Conservation (phyloP, 2,329 filamentous ascomycete species). For the Penicillium vulpinum region DNA sequence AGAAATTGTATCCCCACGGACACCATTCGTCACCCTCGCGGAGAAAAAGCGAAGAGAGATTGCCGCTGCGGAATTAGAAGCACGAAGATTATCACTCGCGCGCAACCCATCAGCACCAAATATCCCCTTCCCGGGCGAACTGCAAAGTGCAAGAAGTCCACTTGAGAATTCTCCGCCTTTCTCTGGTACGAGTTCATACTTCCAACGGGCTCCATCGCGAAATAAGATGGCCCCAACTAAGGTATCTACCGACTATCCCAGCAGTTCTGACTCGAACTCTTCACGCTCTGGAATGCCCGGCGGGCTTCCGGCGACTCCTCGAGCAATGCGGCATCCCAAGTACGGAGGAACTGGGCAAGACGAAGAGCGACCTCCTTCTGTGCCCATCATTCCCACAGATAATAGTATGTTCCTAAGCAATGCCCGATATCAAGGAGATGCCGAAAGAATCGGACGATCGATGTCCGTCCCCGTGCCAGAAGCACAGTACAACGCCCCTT, state of each 20-base stretch:
- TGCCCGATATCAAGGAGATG: conserved; percentile 40
- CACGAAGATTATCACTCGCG: conserved; percentile 79
- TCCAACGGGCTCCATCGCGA: conserved; percentile 34
- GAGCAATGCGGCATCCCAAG: conserved; percentile 80
- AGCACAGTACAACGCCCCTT: conserved; percentile 18
- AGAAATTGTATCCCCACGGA: conserved; percentile 23
- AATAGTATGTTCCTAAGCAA: conserved; percentile 39
- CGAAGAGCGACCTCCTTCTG: conserved; percentile 52
- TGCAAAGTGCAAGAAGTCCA: conserved; percentile 43
- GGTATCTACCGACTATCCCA: conserved; percentile 42
- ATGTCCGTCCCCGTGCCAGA: conserved; percentile 43
- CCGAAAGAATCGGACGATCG: conserved; percentile 38
- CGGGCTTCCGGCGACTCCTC: conserved; percentile 85
- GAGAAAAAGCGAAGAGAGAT: conserved; percentile 70
- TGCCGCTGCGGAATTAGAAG: conserved; percentile 82
- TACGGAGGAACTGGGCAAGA: conserved; percentile 53
- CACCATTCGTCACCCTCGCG: conserved; percentile 48
- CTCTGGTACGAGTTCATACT: conserved; percentile 32
- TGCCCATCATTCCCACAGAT: conserved; percentile 57
- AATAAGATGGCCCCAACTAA: conserved; percentile 37
- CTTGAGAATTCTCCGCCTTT: conserved; percentile 47
- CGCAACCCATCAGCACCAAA: conserved; percentile 75
- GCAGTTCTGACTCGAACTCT: conserved; percentile 42
- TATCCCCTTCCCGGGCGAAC: conserved; percentile 71
- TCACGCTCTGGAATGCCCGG: conserved; percentile 55